These are phyloP conservation scores for Pseudohalonectria lignicola DNA, from an alignment of 2,329 filamentous ascomycete genomes.

Conservation along the genomic window DNA sequence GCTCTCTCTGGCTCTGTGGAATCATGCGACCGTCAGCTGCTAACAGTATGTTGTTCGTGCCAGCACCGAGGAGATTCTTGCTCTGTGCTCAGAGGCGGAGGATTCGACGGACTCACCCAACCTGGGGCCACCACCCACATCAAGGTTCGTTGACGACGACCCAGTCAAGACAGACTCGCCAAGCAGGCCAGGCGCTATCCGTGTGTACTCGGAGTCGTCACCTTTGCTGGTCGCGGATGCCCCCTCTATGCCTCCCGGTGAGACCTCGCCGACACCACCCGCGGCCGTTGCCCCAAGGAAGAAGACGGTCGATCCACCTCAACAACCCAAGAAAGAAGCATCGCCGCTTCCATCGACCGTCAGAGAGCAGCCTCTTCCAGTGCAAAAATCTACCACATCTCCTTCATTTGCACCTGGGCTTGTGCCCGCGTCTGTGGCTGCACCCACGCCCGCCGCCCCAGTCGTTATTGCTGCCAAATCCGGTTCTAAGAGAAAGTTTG, in stretches of 20 bases:
- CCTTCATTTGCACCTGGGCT: too few relatives aligned
- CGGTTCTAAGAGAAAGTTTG: constrained; percentile 48
- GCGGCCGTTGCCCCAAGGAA: too few relatives aligned
- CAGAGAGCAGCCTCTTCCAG: too few relatives aligned
- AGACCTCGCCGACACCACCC: too few relatives aligned
- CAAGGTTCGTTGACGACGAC: constrained; percentile 46
- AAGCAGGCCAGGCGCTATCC: constrained; percentile 1
- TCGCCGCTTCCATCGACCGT: too few relatives aligned
- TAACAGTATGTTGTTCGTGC: constrained; percentile 10
- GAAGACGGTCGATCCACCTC: too few relatives aligned
- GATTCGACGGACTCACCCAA: constrained; percentile 53
- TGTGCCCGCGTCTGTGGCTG: too few relatives aligned
- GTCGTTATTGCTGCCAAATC: constrained; percentile 22
- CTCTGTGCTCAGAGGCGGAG: constrained; percentile 36
- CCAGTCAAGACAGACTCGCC: constrained; percentile 42
- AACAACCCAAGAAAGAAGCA: too few relatives aligned
- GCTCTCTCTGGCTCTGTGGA: neutral
- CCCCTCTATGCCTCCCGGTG: too few relatives aligned
- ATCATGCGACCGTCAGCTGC: neutral
- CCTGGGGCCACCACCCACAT: constrained; percentile 52
- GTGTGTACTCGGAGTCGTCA: constrained; percentile 2
- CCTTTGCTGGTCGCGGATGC: too few relatives aligned
- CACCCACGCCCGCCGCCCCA: neutral
- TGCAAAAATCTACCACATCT: too few relatives aligned
- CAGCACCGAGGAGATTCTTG: constrained; percentile 52